Evolutionary conservation across 352 stramenopile genomes (phyloP), one percentile per base, ranked within the genome.

Genomic region (Globisporangium camurandrum): DNA sequence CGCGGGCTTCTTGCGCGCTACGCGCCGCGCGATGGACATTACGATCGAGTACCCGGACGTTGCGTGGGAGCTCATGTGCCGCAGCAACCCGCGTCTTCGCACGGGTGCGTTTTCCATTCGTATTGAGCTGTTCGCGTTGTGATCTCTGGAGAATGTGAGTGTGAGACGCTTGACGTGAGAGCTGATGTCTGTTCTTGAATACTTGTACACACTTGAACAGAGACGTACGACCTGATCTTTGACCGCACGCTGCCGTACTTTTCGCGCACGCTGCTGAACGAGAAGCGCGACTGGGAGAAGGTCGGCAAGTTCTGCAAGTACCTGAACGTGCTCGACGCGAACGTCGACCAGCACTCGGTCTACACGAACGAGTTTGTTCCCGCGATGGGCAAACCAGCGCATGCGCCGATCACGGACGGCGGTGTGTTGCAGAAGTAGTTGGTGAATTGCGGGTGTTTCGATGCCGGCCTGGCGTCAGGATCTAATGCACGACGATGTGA

Each of bases 241-340:
- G 64, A 76, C 39, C 67, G 67, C 46, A 73, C 67, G 40, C 50
- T 76, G 33, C 67, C 67, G 24, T 76, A 76, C 61, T 76, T 76
- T 28, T 76, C 67, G 26, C 67, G 67, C 54, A 73, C 67, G 55
- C 64, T 76, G 4, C 36, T 76, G 40, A 76, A 76, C 48, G 67
- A 69, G 34, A 64, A 62, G 48, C 67, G 67, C n/a, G 67, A 76
- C 58, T 76, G 67, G 67, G 64, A 73, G 49, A 76, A 76, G 47
- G 67, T 76, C 14, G 67, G 67, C 61, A 68, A 66, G 42, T 76
- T 76, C 49, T 76, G 67, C 58, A 76, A 76, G 61, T 76, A 76
- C 58, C 51, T 76, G 16, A 62, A 76, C 31, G 67, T 76, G 38
- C 56, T 76, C 37, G 67, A 76, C 52, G 58, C 54, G 31, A 50